Base-by-base conservation (phyloP, 345 rosid species). In the Dimocarpus longan region DNA sequence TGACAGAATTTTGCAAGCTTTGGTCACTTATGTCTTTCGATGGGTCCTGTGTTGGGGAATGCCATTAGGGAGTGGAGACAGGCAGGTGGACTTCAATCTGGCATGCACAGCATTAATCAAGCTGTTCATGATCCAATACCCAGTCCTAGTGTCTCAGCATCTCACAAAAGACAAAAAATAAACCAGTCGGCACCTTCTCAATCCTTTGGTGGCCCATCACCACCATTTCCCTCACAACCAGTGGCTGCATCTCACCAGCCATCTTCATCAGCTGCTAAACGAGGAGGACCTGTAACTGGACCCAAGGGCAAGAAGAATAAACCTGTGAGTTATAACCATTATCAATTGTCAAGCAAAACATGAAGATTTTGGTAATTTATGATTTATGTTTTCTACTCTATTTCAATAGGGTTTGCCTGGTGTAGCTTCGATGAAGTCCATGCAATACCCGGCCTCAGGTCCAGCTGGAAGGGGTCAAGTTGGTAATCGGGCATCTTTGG, bases 21-120 rank as follows among this genome's bases (percentile, higher is more conserved):
- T 52, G 40, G 13, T 65, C 24, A 70, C 59, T 62, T 59, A 6
- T 73, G 10, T 57, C 62, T 39, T 81, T 43, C 26, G 78, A 62
- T 81, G 66, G 63, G 44, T 79, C 39, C 15, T 67, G 3, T 43
- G 28, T 21, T 79, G 74, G 73, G 26, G 5, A 77, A 83, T 85
- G 77, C 75, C 63, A 60, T 78, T 82, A 94, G 97, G 94, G 97
- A 94, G 79, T 94, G 98, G 98, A 90, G 98, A 89, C 91, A 88
- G 81, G 79, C 87, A 71, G 90, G 90, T 78, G 91, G 88, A n/a
- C 80, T 73, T 85, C 95, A 92, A 80, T 81, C 89, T 74, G 86
- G 90, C 73, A 82, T 87, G 82, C 87, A 74, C 63, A 82, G 82
- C 84, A 73, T 87, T 48, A 66, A 86, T 82, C 94, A 87, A 82